Conservation (phyloP, 75 land plant species). For the Pinus tabuliformis region DNA sequence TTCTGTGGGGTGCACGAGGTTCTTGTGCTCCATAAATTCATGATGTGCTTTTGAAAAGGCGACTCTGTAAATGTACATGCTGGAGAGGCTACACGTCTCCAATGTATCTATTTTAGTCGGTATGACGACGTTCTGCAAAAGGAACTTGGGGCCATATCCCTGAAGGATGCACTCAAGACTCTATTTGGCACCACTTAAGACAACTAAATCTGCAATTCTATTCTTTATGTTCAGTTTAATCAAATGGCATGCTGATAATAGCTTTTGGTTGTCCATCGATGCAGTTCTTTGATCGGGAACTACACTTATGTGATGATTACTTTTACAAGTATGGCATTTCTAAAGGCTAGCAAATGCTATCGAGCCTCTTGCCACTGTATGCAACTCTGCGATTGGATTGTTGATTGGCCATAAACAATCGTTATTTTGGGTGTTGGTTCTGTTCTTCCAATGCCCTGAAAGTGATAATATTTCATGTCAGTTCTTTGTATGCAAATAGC, state of each 20-base stretch:
- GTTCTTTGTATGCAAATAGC: neutral
- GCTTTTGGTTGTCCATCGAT: neutral
- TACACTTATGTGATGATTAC: neutral
- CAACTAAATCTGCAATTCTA: neutral
- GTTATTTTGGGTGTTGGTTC: neutral
- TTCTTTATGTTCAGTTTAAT: conserved; percentile 6
- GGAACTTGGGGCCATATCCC: conserved; percentile 3
- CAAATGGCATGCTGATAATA: neutral
- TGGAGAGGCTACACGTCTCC: neutral
- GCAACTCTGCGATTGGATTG: conserved; percentile 1
- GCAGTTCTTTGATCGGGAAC: conserved; percentile 7
- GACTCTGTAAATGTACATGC: conserved; percentile 3
- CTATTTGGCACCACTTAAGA: conserved; percentile 3
- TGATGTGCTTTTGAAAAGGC: neutral
- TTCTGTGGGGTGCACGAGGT: neutral
- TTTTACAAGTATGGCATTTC: neutral
- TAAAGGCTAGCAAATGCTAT: neutral
- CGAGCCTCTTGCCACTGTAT: neutral
- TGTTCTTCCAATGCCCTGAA: neutral
- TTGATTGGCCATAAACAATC: neutral
- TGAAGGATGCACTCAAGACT: neutral
- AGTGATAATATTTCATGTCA: neutral
- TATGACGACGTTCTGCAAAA: neutral
- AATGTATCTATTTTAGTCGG: neutral
- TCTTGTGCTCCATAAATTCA: conserved; percentile 3